Percentiles rank a stretch among this genome's conserved stretches.
These are phyloP conservation scores for Suhomyces emberorum DNA, from an alignment of 805 yeast species.

Conservation along the genomic window DNA sequence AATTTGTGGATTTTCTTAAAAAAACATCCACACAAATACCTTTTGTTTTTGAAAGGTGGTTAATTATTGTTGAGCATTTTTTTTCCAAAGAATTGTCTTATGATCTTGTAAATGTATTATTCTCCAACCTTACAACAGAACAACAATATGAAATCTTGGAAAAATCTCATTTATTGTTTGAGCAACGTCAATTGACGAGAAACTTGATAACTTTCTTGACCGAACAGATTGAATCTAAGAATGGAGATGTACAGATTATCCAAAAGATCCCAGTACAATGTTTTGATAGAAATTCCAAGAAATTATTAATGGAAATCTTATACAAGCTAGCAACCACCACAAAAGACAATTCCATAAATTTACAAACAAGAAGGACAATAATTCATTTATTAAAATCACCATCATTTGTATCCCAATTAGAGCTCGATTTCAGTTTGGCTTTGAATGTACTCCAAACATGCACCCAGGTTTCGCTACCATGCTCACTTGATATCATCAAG, in stretches of 20 bases:
- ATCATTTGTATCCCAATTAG: conserved; percentile 52
- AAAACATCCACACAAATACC: conserved; percentile 2
- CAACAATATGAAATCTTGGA: conserved; percentile 12
- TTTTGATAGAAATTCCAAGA: conserved; percentile 17
- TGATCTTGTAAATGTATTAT: conserved; percentile 24
- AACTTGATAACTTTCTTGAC: conserved; percentile 21
- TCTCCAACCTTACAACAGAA: conserved; percentile 11
- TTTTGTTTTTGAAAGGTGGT: conserved; percentile 50
- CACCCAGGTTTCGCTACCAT: conserved; percentile 1
- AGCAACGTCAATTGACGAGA: conserved; percentile 41
- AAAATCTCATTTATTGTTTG: conserved; percentile 43
- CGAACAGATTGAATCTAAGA: conserved; percentile 5
- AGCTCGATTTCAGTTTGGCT: conserved; percentile 33
- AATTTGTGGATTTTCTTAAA: conserved; percentile 9
- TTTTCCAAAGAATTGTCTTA: conserved; percentile 28
- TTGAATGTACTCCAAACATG: conserved; percentile 8
- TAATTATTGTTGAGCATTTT: conserved; percentile 40
- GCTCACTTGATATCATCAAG: conserved; percentile 15
- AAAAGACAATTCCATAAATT: conserved; percentile 1
- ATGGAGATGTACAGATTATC: conserved; percentile 9
- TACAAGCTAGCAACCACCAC: conserved; percentile 4
- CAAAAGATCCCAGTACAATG: conserved; percentile 49
- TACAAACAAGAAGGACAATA: conserved; percentile 22
- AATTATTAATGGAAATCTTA: conserved; percentile 13
- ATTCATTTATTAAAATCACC: conserved; percentile 46